Evolutionary conservation across 768 basidiomycete species (phyloP).

Genomic region (Tylopilus intermedius): DNA sequence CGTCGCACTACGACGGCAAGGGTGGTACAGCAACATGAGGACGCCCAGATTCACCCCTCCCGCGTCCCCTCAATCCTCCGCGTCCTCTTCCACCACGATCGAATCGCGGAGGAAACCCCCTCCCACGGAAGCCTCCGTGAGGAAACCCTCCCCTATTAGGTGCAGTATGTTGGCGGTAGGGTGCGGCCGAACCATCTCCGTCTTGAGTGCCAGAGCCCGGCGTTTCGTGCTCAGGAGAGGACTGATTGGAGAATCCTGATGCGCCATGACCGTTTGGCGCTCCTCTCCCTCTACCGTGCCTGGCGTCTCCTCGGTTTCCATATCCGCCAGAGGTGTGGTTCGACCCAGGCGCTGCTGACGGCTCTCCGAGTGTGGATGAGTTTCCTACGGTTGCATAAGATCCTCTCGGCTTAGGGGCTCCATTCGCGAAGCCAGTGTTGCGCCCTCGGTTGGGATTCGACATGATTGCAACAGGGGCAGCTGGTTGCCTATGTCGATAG

Average conservation of each 20-base stretch:
- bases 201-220: not conserved
- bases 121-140: constrained; percentile 30
- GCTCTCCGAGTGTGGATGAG: not conserved
- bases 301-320: not conserved
- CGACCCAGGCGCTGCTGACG: constrained; percentile 1
- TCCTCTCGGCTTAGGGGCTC: constrained; percentile 1
- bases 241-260: not conserved
- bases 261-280: constrained; percentile 5
- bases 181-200: constrained; percentile 4
- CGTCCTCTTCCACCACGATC: constrained; percentile 33
- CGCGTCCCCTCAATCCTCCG: constrained; percentile 30
- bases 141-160: constrained; percentile 28
- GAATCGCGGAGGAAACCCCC: constrained; percentile 27
- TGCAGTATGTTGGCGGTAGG: constrained; percentile 3
- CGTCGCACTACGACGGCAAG: not conserved
- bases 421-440: constrained; percentile 17
- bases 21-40: not conserved
- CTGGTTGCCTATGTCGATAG: constrained; percentile 23
- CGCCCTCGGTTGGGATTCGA: constrained; percentile 60
- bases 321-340: not conserved
- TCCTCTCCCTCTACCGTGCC: constrained; percentile 9
- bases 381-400: constrained; percentile 11
- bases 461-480: constrained; percentile 65
- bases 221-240: constrained; percentile 1
- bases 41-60: constrained; percentile 22